phyloP scores from a whole-genome alignment of 495 filamentous ascomycete genomes.

The Podospora pseudoanserina region DNA sequence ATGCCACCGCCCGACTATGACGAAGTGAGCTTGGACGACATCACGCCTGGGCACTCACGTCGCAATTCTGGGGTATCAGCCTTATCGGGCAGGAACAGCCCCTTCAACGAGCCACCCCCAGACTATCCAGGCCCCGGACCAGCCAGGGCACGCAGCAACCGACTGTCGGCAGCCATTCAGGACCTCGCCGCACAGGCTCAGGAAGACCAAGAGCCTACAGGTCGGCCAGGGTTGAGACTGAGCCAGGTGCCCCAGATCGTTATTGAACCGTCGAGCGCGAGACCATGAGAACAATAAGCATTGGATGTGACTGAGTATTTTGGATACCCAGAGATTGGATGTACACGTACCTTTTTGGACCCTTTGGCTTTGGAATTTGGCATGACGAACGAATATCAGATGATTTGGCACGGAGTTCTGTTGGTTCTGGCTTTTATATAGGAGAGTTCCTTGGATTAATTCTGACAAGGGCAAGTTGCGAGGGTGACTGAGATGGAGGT shows the following conservation, averaged over 20 bases:
- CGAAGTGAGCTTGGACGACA: slow-evolving; percentile 49
- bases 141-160: slow-evolving; percentile 25
- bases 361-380: background rate
- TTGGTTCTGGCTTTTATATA: background rate
- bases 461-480: too few relatives aligned
- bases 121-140: slow-evolving; percentile 41
- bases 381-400: background rate
- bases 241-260: slow-evolving; percentile 47
- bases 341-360: background rate
- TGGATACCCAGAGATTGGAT: background rate
- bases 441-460: background rate
- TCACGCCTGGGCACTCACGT: slow-evolving; percentile 31
- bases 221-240: slow-evolving; percentile 44
- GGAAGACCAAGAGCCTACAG: slow-evolving; percentile 20
- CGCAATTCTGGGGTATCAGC: slow-evolving; percentile 28
- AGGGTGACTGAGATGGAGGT: background rate
- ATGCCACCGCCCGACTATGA: slow-evolving; percentile 56
- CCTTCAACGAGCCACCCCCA: slow-evolving; percentile 46
- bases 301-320: background rate
- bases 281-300: slow-evolving; percentile 21
- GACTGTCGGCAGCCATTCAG: slow-evolving; percentile 35
- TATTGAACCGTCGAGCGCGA: slow-evolving; percentile 49
- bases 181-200: slow-evolving; percentile 22
- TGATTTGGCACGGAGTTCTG: background rate
- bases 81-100: slow-evolving; percentile 35